Evolutionary conservation across 2,329 filamentous ascomycete species (phyloP).

Genomic region (Cercospora brassicicola): DNA sequence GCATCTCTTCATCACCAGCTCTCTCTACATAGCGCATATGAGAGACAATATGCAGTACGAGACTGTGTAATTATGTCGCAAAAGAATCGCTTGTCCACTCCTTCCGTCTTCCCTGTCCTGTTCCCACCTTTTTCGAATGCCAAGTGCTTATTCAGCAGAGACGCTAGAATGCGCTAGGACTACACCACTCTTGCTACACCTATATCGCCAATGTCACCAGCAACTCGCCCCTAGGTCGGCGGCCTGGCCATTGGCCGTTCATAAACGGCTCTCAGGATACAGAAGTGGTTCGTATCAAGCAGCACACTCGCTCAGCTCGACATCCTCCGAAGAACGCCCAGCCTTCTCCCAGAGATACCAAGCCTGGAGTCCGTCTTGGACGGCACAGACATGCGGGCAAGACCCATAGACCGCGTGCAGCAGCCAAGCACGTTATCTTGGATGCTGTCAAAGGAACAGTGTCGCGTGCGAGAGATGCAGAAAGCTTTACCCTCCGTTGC

Average conservation of each 20-base stretch:
- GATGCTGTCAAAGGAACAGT: background rate
- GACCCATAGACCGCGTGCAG: background rate
- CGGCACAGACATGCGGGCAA: background rate
- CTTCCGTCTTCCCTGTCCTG: background rate
- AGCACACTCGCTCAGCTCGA: background rate
- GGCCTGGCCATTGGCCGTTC: background rate
- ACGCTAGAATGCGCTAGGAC: background rate
- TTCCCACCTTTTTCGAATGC: background rate
- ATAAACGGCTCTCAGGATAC: background rate
- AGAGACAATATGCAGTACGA: background rate
- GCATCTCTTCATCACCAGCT: background rate
- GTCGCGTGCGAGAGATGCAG: background rate
- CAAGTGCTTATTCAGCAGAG: background rate
- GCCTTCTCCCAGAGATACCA: background rate
- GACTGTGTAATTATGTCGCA: background rate
- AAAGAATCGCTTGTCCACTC: background rate
- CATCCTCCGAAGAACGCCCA: background rate
- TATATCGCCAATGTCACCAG: background rate
- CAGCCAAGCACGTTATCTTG: constrained; percentile 2
- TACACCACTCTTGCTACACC: no score
- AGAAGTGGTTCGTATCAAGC: background rate
- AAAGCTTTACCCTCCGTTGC: background rate
- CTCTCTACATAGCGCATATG: background rate
- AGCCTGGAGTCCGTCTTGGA: background rate
- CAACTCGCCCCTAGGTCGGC: background rate